These are phyloP conservation scores for Vitis hybrid DNA, from an alignment of 177 flowering plant genomes.

Conservation along the genomic window DNA sequence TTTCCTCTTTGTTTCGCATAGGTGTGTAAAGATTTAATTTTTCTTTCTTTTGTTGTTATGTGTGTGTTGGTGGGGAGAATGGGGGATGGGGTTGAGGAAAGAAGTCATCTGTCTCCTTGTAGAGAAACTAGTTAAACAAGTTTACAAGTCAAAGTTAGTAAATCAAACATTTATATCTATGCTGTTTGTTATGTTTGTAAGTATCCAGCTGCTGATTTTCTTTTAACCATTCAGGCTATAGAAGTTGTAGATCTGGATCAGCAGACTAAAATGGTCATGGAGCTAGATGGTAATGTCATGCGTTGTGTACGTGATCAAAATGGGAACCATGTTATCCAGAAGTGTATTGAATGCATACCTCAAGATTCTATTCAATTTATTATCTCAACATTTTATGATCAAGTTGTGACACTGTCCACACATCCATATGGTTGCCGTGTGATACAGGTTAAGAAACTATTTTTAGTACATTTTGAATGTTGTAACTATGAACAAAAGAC, in stretches of 20 bases:
- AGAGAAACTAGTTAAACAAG: background rate
- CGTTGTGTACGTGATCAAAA: slow-evolving; percentile 85
- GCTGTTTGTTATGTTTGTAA: background rate
- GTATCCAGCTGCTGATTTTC: background rate
- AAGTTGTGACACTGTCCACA: slow-evolving; percentile 66
- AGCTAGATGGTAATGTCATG: slow-evolving; percentile 65
- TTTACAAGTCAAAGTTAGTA: background rate
- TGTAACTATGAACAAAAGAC: background rate
- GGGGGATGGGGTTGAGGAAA: background rate
- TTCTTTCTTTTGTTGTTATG: background rate
- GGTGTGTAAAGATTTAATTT: background rate
- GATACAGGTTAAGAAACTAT: slow-evolving; percentile 44
- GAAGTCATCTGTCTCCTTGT: background rate
- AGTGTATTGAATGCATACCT: slow-evolving; percentile 71
- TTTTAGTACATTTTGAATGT: background rate
- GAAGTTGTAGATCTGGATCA: slow-evolving; percentile 71
- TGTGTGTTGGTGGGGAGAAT: background rate
- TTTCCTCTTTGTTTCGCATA: background rate
- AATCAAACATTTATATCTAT: background rate
- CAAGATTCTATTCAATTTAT: slow-evolving; percentile 63
- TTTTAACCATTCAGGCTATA: slow-evolving; percentile 44
- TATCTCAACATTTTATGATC: slow-evolving; percentile 58
- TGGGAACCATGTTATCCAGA: slow-evolving; percentile 74
- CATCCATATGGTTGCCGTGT: slow-evolving; percentile 77
- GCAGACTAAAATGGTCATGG: slow-evolving; percentile 57